Evolutionary conservation across 257 asterid species (phyloP), one percentile per base, ranked within the genome.

Genomic region (Mentha longifolia): DNA sequence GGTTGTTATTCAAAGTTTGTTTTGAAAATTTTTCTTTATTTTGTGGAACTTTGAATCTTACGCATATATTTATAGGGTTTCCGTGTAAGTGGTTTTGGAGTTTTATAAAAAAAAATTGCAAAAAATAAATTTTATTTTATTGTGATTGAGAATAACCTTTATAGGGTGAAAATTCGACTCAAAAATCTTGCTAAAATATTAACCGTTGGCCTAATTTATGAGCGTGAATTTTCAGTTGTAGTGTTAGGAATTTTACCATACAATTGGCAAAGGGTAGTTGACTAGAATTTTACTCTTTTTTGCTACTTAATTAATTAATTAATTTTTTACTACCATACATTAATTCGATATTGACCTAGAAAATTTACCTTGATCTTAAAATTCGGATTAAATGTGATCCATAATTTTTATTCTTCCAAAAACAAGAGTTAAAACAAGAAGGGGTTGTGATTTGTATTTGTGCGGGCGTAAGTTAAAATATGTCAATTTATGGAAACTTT

Each of bases 11-110:
- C 33, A 30, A 12, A 9, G 31, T 46, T 61, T 56, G 65, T 17
- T 65, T 0, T 28, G 4, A 33, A 33, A 33, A 0, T 33, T 33
- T 15, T 65, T 41, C 46, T 10, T 4, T 33, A 33, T 60, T 19
- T 55, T 41, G 72, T 49, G 54, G n/a, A n/a, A 19, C 37, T 61
- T 39, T 7, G 73, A 70, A 70, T 33, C 33, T 57, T 39, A 56
- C 11, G 7, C 19, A 5, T 63, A 55, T 63, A n/a, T n/a, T n/a
- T n/a, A n/a, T n/a, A n/a, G n/a, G n/a, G n/a, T n/a, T n/a, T n/a
- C n/a, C n/a, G n/a, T n/a, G n/a, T n/a, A n/a, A n/a, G n/a, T n/a
- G n/a, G n/a, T n/a, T n/a, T n/a, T n/a, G n/a, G n/a, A n/a, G n/a
- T n/a, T n/a, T n/a, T n/a, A n/a, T n/a, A n/a, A n/a, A n/a, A n/a